Conservation (phyloP, 208 protist genomes). For the Leishmania lainsoni region DNA sequence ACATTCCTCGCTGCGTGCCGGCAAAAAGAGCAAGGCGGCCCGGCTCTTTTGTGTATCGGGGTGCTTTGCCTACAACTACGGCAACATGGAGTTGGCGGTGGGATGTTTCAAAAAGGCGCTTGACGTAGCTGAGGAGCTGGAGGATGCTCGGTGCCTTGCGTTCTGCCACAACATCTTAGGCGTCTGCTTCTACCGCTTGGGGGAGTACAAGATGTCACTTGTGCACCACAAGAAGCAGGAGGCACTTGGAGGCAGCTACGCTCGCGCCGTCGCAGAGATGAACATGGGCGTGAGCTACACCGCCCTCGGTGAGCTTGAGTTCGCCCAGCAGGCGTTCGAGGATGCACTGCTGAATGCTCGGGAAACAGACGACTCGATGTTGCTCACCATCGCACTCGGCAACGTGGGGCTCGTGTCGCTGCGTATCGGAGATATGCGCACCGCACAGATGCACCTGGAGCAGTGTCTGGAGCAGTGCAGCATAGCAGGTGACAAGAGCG, state of each 20-base stretch:
- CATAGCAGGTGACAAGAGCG: conserved; percentile 77
- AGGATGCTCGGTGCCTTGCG: conserved; percentile 59
- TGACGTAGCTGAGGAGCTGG: conserved; percentile 51
- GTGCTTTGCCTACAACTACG: conserved; percentile 84
- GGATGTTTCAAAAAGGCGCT: conserved; percentile 58
- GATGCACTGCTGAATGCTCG: conserved; percentile 74
- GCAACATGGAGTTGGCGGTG: conserved; percentile 74
- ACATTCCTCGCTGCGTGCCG: conserved; percentile 56
- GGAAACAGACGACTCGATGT: conserved; percentile 56
- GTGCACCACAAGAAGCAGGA: conserved; percentile 88
- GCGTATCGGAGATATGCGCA: conserved; percentile 80
- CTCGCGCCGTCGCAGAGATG: conserved; percentile 76
- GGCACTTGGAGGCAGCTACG: conserved; percentile 76
- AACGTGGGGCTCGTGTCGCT: conserved; percentile 80
- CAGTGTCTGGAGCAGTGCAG: conserved; percentile 87
- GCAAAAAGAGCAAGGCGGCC: conserved; percentile 54
- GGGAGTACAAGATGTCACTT: conserved; percentile 75
- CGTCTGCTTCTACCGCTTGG: conserved; percentile 70
- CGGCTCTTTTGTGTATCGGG: conserved; percentile 58
- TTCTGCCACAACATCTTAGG: conserved; percentile 90
- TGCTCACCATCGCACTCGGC: conserved; percentile 84
- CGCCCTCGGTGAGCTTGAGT: conserved; percentile 79
- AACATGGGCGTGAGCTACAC: conserved; percentile 89
- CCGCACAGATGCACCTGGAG: conserved; percentile 75
- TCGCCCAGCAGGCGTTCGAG: conserved; percentile 74